Base-by-base conservation (phyloP, 345 rosid species). In the Eucalyptus pauciflora region DNA sequence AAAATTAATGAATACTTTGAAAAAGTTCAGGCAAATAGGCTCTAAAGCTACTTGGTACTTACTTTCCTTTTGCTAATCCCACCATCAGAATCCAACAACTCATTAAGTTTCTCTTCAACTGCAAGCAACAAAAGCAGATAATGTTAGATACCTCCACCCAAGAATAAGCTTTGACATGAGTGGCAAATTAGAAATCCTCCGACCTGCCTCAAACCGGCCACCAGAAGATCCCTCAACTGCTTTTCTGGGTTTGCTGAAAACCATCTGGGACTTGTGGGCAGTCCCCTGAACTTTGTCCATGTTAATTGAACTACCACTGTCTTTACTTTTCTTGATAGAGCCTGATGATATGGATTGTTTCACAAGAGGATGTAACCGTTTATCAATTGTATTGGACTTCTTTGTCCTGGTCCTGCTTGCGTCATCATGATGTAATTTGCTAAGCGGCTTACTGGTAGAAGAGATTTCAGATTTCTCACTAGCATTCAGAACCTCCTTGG, bases 81-180 rank as follows among this genome's bases (percentile, higher is more conserved):
- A 90, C 99, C 99, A 83, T 92, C 97, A 88, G 88, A 93, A 94
- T 97, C 99, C 94, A 98, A 96, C 94, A 98, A 91, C 90, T 98
- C 99, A 89, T 97, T 98, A 69, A 98, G 94, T 93, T 97, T 98
- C 94, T 94, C 99, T 90, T 97, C 96, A 92, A 98, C 99, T 98
- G 97, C 92, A 92, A 90, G 50, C 85, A 90, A 25, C 27, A 76
- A 37, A 71, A 37, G 83, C 46, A 76, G 83, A 37, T 20, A 76
- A 76, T 37, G 83, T 76, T 76, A 76, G 83, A 37, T 37, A 20
- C 48, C 83, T 86, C 48, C 41, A 49, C 86, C 69, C 86, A 85
- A 18, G 46, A 76, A 37, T 76, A 76, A 76, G 46, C 50, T 54
- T 49, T 48, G 24, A 86, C 20, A 86, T 50, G 27, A 89, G 33